Percentiles rank a stretch among this genome's conserved stretches.
Evolutionary conservation across 2,329 filamentous ascomycete species (phyloP).

Genomic region (Calonectria honghensis): DNA sequence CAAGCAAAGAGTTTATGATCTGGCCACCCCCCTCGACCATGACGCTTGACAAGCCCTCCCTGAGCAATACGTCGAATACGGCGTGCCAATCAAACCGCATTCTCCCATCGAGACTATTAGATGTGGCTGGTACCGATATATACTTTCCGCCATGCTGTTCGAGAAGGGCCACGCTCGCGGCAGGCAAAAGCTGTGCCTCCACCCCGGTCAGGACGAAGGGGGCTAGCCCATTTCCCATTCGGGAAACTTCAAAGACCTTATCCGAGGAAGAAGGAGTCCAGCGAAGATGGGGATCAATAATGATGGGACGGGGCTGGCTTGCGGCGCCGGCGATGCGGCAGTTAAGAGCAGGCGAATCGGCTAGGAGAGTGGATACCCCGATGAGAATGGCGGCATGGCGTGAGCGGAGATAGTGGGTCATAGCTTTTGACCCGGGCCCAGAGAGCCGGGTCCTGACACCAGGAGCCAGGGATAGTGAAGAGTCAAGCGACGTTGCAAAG

Average conservation of each 20-base stretch:
- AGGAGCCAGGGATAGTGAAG: constrained; percentile 83
- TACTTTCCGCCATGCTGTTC: constrained; percentile 72
- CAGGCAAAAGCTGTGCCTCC: constrained; percentile 65
- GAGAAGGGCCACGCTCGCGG: constrained; percentile 65
- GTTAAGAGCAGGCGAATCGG: constrained; percentile 91
- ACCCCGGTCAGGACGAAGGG: constrained; percentile 81
- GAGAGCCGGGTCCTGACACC: constrained; percentile 90
- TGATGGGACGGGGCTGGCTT: constrained; percentile 85
- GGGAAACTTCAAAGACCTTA: constrained; percentile 80
- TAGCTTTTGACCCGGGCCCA: constrained; percentile 87
- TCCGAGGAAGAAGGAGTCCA: constrained; percentile 78
- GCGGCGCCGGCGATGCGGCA: constrained; percentile 80
- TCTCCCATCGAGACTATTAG: constrained; percentile 60
- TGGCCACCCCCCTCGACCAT: constrained; percentile 94
- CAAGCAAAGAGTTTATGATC: constrained; percentile 89
- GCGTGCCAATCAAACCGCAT: constrained; percentile 77
- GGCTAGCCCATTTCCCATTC: constrained; percentile 79
- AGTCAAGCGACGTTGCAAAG: constrained; percentile 93
- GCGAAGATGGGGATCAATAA: constrained; percentile 86
- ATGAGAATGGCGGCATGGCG: constrained; percentile 90
- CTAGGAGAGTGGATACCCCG: constrained; percentile 87
- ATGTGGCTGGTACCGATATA: constrained; percentile 62
- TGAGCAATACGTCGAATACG: constrained; percentile 75
- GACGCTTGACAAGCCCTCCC: constrained; percentile 81
- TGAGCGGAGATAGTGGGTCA: constrained; percentile 93